Percentiles rank a stretch among this genome's conserved stretches.
Evolutionary conservation across 495 filamentous ascomycete species (phyloP).

Genomic region (Zalerion maritima): DNA sequence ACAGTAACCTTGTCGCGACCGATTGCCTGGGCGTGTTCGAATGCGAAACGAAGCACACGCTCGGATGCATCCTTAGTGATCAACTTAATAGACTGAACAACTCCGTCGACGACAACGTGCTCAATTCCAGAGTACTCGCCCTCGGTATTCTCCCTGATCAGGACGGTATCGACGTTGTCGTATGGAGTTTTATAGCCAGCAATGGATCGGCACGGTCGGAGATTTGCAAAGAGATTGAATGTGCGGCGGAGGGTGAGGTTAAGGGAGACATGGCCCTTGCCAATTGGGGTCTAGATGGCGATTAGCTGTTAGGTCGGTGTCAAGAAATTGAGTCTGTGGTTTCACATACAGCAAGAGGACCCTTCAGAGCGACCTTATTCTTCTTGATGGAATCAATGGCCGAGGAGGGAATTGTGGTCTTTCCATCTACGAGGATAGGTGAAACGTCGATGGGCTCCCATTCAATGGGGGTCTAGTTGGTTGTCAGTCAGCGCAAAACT

Average conservation of each 20-base stretch:
- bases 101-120: constrained; percentile 94
- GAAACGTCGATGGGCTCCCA: constrained; percentile 97
- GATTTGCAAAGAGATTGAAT: constrained; percentile 99
- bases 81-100: constrained; percentile 98
- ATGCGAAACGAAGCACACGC: constrained; percentile 88
- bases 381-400: constrained; percentile 80
- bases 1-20: constrained; percentile 90
- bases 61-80: constrained; percentile 89
- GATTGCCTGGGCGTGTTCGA: constrained; percentile 88
- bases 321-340: constrained; percentile 1
- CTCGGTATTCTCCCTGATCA: constrained; percentile 99
- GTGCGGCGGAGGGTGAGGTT: constrained; percentile 96
- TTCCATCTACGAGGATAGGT: constrained; percentile 80
- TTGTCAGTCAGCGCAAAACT: constrained; percentile 8
- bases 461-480: constrained; percentile 64
- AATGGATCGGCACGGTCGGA: constrained; percentile 92
- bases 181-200: constrained; percentile 97
- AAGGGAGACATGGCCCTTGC: constrained; percentile 97
- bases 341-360: constrained; percentile 74
- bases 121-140: constrained; percentile 99
- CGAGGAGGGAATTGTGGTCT: constrained; percentile 76
- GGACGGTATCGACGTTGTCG: constrained; percentile 90
- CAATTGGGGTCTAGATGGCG: constrained; percentile 69
- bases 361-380: constrained; percentile 95
- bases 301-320: constrained; percentile 4